Evolutionary conservation across 2,329 filamentous ascomycete genomes (phyloP).

Genomic region (Coccinonectria pachysandricola): DNA sequence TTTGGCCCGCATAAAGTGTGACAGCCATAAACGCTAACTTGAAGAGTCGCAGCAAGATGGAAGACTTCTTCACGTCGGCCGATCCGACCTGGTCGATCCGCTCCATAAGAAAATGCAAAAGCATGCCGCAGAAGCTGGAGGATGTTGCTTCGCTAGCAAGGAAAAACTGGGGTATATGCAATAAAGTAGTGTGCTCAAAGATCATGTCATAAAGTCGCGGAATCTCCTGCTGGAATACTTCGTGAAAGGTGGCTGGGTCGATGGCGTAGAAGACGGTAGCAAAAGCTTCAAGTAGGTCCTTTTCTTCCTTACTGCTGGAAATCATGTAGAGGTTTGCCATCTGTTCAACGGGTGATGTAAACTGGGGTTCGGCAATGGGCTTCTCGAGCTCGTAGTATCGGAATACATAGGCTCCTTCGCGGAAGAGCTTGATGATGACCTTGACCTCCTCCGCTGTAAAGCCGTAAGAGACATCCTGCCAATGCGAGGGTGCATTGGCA

Average conservation of each 20-base stretch:
- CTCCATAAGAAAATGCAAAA: slow-evolving; percentile 94
- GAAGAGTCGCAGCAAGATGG: slow-evolving; percentile 85
- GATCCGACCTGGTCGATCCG: slow-evolving; percentile 92
- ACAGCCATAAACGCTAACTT: slow-evolving; percentile 99
- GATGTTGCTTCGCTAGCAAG: slow-evolving; percentile 97
- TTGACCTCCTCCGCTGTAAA: slow-evolving; percentile 96
- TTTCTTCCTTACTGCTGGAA: slow-evolving; percentile 90
- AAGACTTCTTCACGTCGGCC: slow-evolving; percentile 82
- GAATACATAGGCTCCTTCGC: slow-evolving; percentile 92
- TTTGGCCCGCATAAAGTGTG: slow-evolving; percentile 86
- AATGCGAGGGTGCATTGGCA: slow-evolving; percentile 73
- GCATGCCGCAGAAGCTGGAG: slow-evolving; percentile 95
- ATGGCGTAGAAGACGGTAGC: slow-evolving; percentile 98
- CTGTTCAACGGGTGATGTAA: slow-evolving; percentile 77
- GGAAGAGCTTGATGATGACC: slow-evolving; percentile 93
- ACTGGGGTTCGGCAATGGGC: slow-evolving; percentile 58
- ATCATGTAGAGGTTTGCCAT: slow-evolving; percentile 94
- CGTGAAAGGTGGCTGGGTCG: slow-evolving; percentile 94
- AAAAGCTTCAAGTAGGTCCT: slow-evolving; percentile 93
- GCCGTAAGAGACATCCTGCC: slow-evolving; percentile 90
- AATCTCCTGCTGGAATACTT: slow-evolving; percentile 96
- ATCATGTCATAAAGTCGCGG: slow-evolving; percentile 95
- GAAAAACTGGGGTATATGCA: slow-evolving; percentile 97
- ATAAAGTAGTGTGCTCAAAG: slow-evolving; percentile 85
- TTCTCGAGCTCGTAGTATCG: slow-evolving; percentile 93